These are phyloP conservation scores for Penicillium odoratum DNA, from an alignment of 495 filamentous ascomycete genomes.

Conservation along the genomic window DNA sequence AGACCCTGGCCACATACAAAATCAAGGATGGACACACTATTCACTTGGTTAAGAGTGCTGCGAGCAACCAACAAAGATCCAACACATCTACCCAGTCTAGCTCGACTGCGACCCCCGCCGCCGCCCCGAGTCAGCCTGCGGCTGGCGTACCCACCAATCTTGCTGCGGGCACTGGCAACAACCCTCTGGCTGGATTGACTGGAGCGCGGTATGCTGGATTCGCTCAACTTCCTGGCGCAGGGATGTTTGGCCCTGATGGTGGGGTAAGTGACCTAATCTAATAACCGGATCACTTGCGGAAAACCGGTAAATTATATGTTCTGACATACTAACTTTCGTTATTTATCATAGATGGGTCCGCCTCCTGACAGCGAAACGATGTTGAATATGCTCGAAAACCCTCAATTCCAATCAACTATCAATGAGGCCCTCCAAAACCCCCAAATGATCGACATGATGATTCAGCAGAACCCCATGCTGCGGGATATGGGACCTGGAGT, in stretches of 20 bases:
- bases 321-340: conserved; percentile 21
- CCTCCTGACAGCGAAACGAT: conserved; percentile 78
- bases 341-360: conserved; percentile 74
- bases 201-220: conserved; percentile 94
- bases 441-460: conserved; percentile 87
- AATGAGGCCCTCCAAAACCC: conserved; percentile 96
- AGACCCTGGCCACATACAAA: conserved; percentile 82
- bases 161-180: conserved; percentile 86
- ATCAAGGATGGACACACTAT: conserved; percentile 95
- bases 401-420: conserved; percentile 76
- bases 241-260: conserved; percentile 93
- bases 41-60: conserved; percentile 93
- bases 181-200: conserved; percentile 86
- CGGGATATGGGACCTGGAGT: conserved; percentile 78
- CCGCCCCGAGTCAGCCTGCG: conserved; percentile 51
- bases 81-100: conserved; percentile 53
- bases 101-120: conserved; percentile 47
- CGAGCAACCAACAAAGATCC: conserved; percentile 73
- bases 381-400: conserved; percentile 82
- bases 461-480: conserved; percentile 82
- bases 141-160: conserved; percentile 81
- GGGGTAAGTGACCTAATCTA: conserved; percentile 68
- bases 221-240: conserved; percentile 80
- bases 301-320: not conserved
- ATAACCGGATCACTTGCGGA: not conserved